Evolutionary conservation across 2,329 filamentous ascomycete species (phyloP), one percentile per base, ranked within the genome.

Genomic region (Trichoderma breve): DNA sequence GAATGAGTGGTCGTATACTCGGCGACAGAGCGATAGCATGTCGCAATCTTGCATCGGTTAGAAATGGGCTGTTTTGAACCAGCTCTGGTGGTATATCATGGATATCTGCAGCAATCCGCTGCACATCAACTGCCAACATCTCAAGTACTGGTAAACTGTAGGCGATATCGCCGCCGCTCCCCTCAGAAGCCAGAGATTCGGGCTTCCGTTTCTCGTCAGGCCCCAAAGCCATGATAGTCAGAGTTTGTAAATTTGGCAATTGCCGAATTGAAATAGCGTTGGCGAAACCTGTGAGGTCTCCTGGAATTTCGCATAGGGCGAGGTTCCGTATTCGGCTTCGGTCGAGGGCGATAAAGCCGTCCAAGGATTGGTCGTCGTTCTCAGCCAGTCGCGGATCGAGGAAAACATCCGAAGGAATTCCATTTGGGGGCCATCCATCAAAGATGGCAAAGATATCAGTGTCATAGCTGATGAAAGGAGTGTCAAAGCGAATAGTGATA

Each of bases 401-500:
- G 15, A 30, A 30, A 21, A 18, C 12, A 43, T 68, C 63, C 14
- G 26, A 18, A 15, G 65, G 51, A 21, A 68, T 68, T 12, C 65
- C 65, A 15, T 36, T 43, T 4, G 51, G 43, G n/a, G 65, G 65
- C 51, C 51, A 68, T 21, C 65, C 65, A 12, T 68, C 53, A 30
- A 68, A 68, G 6, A 68, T 4, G 28, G 65, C 43, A 21, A 68
- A 68, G n/a, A 58, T 58, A 24, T 68, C 65, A 1, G 53, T 68
- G 3, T 68, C 65, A n/a, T 68, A 68, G 65, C 65, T 68, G 6
- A 68, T 68, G 8, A 68, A 68, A 6, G 65, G 65, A 6, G 65
- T 68, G 18, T 68, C 65, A 26, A 68, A 68, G 18, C 65, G 53
- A 43, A 68, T 68, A 32, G 30, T 34, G 18, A 68, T 18, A 60